phyloP scores from a whole-genome alignment of 2,329 filamentous ascomycete species.

The Hymenoscyphus fraxineus region DNA sequence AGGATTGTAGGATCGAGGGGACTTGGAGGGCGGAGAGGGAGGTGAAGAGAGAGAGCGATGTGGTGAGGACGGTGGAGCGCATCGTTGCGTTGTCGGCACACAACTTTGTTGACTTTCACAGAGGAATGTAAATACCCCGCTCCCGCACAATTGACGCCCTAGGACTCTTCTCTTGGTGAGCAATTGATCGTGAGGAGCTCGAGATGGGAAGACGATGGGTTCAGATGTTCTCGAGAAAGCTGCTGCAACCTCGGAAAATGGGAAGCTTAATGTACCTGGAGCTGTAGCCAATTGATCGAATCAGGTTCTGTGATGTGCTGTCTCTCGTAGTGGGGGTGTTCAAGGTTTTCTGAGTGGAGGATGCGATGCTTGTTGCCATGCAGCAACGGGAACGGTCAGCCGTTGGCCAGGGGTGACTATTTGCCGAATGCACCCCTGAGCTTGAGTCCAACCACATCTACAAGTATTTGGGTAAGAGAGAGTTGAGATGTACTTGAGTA shows the following conservation, averaged over 20 bases:
- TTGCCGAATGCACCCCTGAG: neutral
- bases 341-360: neutral
- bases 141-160: neutral
- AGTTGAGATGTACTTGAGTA: too few species aligned
- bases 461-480: too few species aligned
- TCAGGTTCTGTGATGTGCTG: slow-evolving; percentile 1
- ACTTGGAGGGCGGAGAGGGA: slow-evolving; percentile 26
- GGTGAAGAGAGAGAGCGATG: slow-evolving; percentile 21
- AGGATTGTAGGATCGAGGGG: slow-evolving; percentile 27
- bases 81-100: slow-evolving; percentile 17
- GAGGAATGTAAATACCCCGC: slow-evolving; percentile 4
- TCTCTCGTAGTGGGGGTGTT: neutral
- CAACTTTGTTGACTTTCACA: slow-evolving; percentile 15
- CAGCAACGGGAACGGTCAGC: neutral
- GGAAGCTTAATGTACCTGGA: neutral
- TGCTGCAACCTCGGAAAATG: neutral
- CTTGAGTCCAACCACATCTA: too few species aligned
- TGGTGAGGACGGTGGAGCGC: slow-evolving; percentile 15
- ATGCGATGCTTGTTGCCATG: neutral
- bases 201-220: neutral
- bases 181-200: neutral
- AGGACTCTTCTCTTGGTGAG: neutral
- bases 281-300: slow-evolving; percentile 1
- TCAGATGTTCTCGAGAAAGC: neutral
- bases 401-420: too few species aligned